A percentile compares a stretch with the other conserved stretches of the same genome.
Evolutionary conservation across 2,329 filamentous ascomycete genomes (phyloP).

Genomic region (Nannizzia gypsea): DNA sequence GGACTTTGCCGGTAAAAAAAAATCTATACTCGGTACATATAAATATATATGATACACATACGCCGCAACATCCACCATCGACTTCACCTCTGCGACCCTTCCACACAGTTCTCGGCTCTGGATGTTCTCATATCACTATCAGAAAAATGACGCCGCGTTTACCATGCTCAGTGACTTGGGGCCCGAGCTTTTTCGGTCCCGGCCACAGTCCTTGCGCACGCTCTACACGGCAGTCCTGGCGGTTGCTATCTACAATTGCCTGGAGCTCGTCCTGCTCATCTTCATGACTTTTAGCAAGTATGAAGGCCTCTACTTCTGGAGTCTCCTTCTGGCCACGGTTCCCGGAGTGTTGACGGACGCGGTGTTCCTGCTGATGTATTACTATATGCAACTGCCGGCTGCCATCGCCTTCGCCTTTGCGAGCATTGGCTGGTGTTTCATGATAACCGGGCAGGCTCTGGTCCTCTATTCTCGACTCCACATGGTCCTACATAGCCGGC

Average conservation of each 20-base stretch:
- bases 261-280: constrained; percentile 36
- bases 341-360: constrained; percentile 30
- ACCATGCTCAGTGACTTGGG: neutral
- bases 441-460: constrained; percentile 39
- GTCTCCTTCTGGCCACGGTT: constrained; percentile 29
- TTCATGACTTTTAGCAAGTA: constrained; percentile 36
- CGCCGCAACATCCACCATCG: too few species aligned
- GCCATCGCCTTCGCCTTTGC: neutral
- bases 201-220: neutral
- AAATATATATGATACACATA: too few species aligned
- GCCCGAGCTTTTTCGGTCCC: neutral
- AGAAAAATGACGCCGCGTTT: neutral
- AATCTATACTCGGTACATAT: too few species aligned
- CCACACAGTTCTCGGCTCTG: neutral
- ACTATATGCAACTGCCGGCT: neutral
- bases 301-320: constrained; percentile 39
- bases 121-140: neutral
- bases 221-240: neutral
- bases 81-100: neutral
- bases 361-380: neutral
- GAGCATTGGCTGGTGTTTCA: constrained; percentile 29
- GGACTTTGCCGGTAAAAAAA: too few species aligned
- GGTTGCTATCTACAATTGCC: constrained; percentile 2
- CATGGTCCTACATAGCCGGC: constrained; percentile 32
- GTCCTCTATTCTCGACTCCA: constrained; percentile 42